A percentile compares a stretch with the other conserved stretches of the same genome.
phyloP scores from a whole-genome alignment of 495 filamentous ascomycete species.

The Tetracladium setigerum region DNA sequence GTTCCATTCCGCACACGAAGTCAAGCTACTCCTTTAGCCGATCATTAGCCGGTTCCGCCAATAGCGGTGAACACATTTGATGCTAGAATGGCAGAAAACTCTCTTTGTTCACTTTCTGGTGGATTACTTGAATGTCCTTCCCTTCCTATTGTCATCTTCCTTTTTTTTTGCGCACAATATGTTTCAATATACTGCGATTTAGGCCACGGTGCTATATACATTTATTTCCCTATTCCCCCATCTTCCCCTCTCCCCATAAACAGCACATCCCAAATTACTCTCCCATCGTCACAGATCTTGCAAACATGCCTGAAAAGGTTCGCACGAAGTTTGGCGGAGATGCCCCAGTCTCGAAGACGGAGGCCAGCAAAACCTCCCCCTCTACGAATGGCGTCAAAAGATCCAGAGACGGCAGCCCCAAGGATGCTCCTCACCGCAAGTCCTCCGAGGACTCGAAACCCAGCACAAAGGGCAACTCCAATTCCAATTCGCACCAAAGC shows the following conservation, averaged over 20 bases:
- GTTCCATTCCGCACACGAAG: no score
- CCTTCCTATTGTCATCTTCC: no score
- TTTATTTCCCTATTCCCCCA: no score
- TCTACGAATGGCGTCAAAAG: conserved; percentile 8
- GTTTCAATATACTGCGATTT: neutral
- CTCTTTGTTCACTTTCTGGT: no score
- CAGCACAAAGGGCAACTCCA: neutral
- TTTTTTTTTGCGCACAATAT: no score
- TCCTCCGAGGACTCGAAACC: neutral
- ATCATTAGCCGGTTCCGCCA: no score
- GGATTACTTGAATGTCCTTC: no score
- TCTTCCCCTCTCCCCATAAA: no score
- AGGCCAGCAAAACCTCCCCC: neutral
- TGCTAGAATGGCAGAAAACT: no score
- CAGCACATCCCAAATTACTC: neutral
- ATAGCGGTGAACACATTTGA: no score
- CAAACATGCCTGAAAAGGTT: conserved; percentile 44
- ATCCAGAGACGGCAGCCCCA: conserved; percentile 15
- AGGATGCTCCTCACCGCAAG: neutral
- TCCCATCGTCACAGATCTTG: neutral
- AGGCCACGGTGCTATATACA: no score
- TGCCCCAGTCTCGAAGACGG: neutral
- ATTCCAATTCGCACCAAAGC: neutral
- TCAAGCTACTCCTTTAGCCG: no score
- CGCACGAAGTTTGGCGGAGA: conserved; percentile 32